These are phyloP conservation scores for Scedosporium boydii DNA, from an alignment of 2,329 filamentous ascomycete genomes.

Conservation along the genomic window DNA sequence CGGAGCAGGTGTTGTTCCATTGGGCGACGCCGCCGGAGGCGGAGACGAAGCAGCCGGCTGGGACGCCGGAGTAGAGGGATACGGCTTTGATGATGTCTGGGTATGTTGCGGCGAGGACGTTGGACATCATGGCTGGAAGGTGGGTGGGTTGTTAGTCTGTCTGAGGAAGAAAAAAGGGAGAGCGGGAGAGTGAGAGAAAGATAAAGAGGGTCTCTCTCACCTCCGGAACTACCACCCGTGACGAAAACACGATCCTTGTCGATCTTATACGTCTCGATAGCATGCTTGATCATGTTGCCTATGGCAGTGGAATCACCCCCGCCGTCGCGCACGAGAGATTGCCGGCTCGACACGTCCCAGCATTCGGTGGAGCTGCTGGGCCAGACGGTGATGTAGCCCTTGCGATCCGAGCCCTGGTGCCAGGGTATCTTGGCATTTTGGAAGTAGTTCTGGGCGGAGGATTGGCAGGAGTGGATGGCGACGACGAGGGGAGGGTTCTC, in stretches of 20 bases:
- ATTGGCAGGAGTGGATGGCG: slow-evolving; percentile 47
- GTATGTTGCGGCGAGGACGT: slow-evolving; percentile 36
- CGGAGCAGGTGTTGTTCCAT: slow-evolving; percentile 44
- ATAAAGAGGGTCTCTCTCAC: slow-evolving; percentile 33
- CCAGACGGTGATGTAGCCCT: slow-evolving; percentile 46
- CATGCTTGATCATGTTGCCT: slow-evolving; percentile 43
- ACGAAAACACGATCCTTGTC: slow-evolving; percentile 38
- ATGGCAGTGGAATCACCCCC: slow-evolving; percentile 41
- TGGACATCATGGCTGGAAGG: slow-evolving; percentile 13
- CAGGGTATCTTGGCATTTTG: slow-evolving; percentile 33
- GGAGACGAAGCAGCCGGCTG: slow-evolving; percentile 34
- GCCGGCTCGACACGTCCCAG: slow-evolving; percentile 49
- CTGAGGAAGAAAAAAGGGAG: background rate
- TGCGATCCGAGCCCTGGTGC: slow-evolving; percentile 39
- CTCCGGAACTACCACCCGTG: slow-evolving; percentile 22
- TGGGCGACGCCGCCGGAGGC: slow-evolving; percentile 23
- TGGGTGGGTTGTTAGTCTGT: background rate
- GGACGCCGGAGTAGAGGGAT: slow-evolving; percentile 31
- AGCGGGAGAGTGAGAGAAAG: slow-evolving; percentile 13
- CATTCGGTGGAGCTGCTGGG: slow-evolving; percentile 36
- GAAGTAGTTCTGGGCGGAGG: slow-evolving; percentile 42
- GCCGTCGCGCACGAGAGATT: slow-evolving; percentile 38
- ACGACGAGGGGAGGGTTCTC: slow-evolving; percentile 40
- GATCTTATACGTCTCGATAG: slow-evolving; percentile 35
- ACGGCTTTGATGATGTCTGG: slow-evolving; percentile 37